Evolutionary conservation across 768 basidiomycete species (phyloP).

Genomic region (Fomitopsis serialis): DNA sequence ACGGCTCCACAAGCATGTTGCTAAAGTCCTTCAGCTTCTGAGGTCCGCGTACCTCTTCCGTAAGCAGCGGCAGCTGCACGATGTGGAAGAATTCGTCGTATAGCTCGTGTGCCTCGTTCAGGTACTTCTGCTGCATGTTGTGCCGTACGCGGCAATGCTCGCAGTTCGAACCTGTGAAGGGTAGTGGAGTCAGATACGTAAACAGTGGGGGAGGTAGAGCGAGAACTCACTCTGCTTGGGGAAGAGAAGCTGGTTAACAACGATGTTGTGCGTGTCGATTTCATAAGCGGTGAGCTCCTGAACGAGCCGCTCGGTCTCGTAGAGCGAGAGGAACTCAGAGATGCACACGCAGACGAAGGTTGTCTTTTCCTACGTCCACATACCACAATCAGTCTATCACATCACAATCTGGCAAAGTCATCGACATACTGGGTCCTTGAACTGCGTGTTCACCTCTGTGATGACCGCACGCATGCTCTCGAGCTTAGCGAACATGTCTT

Average conservation of each 20-base stretch:
- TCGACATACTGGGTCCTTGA: constrained; percentile 88
- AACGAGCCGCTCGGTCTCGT: constrained; percentile 97
- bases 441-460: constrained; percentile 97
- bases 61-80: constrained; percentile 85
- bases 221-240: constrained; percentile 75
- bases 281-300: constrained; percentile 93
- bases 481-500: constrained; percentile 98
- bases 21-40: constrained; percentile 92
- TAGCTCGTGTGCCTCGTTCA: constrained; percentile 92
- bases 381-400: neutral
- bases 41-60: constrained; percentile 94
- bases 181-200: neutral
- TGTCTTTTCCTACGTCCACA: constrained; percentile 76
- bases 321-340: constrained; percentile 95
- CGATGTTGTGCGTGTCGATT: constrained; percentile 98
- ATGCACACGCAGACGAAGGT: constrained; percentile 99
- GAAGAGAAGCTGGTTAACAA: constrained; percentile 95
- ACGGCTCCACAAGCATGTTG: constrained; percentile 84
- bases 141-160: constrained; percentile 92
- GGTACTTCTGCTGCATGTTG: constrained; percentile 98
- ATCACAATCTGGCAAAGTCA: neutral
- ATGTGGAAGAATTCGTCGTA: constrained; percentile 99
- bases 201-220: neutral
- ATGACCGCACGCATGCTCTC: constrained; percentile 96
- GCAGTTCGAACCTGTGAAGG: constrained; percentile 75